These are phyloP conservation scores for Bryum argenteum DNA, from an alignment of 225 moss, liverwort and hornwort genomes.

Conservation along the genomic window DNA sequence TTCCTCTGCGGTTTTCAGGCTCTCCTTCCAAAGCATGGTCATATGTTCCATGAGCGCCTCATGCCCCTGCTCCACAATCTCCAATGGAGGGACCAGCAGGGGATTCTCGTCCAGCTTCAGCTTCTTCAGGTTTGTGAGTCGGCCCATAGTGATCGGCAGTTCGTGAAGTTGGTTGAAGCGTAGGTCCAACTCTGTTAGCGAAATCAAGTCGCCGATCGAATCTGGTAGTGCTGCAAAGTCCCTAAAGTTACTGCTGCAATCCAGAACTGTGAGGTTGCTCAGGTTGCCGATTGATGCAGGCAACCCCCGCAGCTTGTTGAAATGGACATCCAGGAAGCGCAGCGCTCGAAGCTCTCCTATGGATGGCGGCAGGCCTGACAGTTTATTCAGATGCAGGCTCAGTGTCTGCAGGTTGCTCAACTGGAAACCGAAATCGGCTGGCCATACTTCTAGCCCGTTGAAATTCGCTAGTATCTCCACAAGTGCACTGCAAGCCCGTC, in stretches of 20 bases:
- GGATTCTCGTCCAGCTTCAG: conserved; percentile 91
- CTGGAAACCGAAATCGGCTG: conserved; percentile 69
- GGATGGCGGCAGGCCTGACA: conserved; percentile 80
- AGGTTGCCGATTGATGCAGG: conserved; percentile 81
- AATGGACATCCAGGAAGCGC: conserved; percentile 77
- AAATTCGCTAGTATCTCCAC: conserved; percentile 81
- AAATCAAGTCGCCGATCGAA: conserved; percentile 78
- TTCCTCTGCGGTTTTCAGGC: conserved; percentile 59
- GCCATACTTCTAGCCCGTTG: conserved; percentile 75
- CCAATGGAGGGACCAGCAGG: conserved; percentile 66
- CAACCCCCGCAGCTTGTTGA: conserved; percentile 86
- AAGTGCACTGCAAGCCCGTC: conserved; percentile 57
- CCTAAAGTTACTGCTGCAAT: conserved; percentile 93
- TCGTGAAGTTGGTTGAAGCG: conserved; percentile 93
- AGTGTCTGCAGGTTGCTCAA: conserved; percentile 76
- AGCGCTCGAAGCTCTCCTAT: conserved; percentile 81
- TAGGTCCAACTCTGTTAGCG: conserved; percentile 66
- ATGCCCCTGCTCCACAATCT: conserved; percentile 67
- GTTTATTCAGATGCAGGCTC: conserved; percentile 79
- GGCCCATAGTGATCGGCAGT: conserved; percentile 84
- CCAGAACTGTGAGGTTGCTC: conserved; percentile 62
- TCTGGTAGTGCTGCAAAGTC: conserved; percentile 74
- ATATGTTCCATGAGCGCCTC: conserved; percentile 72
- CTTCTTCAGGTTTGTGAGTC: conserved; percentile 69
- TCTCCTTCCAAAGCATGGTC: conserved; percentile 63